A percentile compares a stretch with the other conserved stretches of the same genome.
These are phyloP conservation scores for Termitomyces sp. DNA, from an alignment of 768 basidiomycete genomes.

Conservation along the genomic window DNA sequence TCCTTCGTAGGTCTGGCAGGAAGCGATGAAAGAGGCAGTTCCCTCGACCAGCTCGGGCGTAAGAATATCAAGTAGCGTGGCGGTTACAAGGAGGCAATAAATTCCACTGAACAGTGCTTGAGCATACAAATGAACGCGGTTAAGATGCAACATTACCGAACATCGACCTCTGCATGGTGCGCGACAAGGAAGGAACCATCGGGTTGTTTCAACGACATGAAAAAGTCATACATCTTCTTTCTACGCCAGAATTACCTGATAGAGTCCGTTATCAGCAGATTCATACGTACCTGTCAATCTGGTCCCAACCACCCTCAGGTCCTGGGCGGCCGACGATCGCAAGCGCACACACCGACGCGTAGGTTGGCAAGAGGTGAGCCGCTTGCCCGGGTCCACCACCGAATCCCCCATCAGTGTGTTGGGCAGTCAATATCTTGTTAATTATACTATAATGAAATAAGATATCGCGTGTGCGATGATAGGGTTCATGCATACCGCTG, in stretches of 20 bases:
- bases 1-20: conserved; percentile 97
- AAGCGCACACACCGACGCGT: conserved; percentile 79
- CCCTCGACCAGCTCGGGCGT: conserved; percentile 83
- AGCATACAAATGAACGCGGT: background rate
- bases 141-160: conserved; percentile 51
- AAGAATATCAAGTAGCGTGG: conserved; percentile 77
- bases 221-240: conserved; percentile 77
- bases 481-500: conserved; percentile 51
- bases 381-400: conserved; percentile 87
- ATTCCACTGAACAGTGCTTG: conserved; percentile 58
- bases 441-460: conserved; percentile 49
- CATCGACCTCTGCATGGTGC: conserved; percentile 86
- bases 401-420: conserved; percentile 88
- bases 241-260: conserved; percentile 26
- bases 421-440: conserved; percentile 73
- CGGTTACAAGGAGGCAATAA: conserved; percentile 85
- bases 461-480: background rate
- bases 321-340: conserved; percentile 78
- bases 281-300: conserved; percentile 65
- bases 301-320: conserved; percentile 75
- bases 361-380: conserved; percentile 85
- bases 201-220: conserved; percentile 85
- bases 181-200: conserved; percentile 94
- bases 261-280: background rate
- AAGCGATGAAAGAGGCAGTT: conserved; percentile 74